Conservation (phyloP, 306 rosid genomes). For the Pueraria montana region DNA sequence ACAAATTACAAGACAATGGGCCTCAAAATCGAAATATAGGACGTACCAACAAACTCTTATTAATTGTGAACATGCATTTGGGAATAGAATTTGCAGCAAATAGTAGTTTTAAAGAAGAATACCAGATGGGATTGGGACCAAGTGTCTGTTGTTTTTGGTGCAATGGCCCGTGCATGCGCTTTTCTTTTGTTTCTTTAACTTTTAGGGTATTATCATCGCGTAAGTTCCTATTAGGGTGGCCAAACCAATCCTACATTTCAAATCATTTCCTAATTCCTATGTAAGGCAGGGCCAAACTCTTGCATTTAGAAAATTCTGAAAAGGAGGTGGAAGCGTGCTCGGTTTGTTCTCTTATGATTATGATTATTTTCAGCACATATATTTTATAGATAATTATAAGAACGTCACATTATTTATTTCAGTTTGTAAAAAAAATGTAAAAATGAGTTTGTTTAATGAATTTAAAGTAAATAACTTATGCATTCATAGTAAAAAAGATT, state of each 20-base stretch:
- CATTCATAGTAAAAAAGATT: too few species aligned
- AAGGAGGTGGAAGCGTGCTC: neutral
- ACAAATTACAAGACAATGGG: neutral
- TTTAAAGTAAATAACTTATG: too few species aligned
- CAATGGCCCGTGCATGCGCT: constrained; percentile 19
- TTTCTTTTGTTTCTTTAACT: constrained; percentile 4
- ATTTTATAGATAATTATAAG: neutral
- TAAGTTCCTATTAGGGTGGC: neutral
- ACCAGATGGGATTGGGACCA: constrained; percentile 23
- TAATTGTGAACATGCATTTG: neutral
- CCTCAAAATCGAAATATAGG: neutral
- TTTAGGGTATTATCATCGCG: neutral
- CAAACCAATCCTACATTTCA: neutral
- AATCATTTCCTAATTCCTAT: constrained; percentile 7
- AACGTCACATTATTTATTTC: neutral
- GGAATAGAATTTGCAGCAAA: constrained; percentile 33
- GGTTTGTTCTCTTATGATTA: neutral
- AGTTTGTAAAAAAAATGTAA: too few species aligned
- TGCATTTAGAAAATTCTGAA: neutral
- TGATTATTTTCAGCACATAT: neutral
- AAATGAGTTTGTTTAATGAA: too few species aligned
- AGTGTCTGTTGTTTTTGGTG: constrained; percentile 33
- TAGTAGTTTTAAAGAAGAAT: neutral
- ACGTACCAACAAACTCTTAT: constrained; percentile 4
- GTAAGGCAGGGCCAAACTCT: neutral